These are phyloP conservation scores for Cercospora berteroae DNA, from an alignment of 2,329 filamentous ascomycete genomes.

Conservation along the genomic window DNA sequence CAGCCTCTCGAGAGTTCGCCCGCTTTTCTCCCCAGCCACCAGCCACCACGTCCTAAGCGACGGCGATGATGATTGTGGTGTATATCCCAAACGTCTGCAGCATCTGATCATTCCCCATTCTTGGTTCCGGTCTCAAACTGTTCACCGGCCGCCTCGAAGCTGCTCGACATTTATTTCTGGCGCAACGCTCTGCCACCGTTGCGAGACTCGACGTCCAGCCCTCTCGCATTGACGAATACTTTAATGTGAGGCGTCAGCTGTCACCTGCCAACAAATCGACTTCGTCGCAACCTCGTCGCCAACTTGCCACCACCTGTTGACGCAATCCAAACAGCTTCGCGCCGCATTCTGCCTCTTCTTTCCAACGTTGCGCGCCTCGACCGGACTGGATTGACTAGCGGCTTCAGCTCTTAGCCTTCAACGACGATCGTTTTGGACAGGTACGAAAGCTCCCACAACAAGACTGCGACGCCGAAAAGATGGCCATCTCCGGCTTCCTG, in stretches of 20 bases:
- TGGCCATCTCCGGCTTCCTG: conserved; percentile 55
- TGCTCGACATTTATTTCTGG: neutral
- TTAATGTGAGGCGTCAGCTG: conserved; percentile 10
- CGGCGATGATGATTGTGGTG: neutral
- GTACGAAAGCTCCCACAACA: neutral
- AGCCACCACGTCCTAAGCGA: neutral
- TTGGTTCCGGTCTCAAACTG: neutral
- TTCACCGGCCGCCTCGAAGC: neutral
- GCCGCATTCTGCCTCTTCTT: neutral
- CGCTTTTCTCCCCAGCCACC: too few relatives aligned
- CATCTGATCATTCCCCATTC: neutral
- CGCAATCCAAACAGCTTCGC: neutral
- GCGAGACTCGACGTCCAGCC: neutral
- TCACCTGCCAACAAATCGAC: conserved; percentile 1
- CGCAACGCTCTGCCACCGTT: neutral
- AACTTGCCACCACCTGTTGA: neutral
- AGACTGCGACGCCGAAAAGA: conserved; percentile 25
- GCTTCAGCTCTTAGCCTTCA: neutral
- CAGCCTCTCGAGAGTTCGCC: too few relatives aligned
- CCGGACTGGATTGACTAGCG: neutral
- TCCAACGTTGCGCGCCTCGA: neutral
- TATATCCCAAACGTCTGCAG: neutral
- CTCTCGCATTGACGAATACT: neutral
- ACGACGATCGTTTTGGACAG: neutral
- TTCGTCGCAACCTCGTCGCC: neutral